Base-by-base conservation (phyloP, 169 alveolate genomes). In the Besnoitia besnoiti region DNA sequence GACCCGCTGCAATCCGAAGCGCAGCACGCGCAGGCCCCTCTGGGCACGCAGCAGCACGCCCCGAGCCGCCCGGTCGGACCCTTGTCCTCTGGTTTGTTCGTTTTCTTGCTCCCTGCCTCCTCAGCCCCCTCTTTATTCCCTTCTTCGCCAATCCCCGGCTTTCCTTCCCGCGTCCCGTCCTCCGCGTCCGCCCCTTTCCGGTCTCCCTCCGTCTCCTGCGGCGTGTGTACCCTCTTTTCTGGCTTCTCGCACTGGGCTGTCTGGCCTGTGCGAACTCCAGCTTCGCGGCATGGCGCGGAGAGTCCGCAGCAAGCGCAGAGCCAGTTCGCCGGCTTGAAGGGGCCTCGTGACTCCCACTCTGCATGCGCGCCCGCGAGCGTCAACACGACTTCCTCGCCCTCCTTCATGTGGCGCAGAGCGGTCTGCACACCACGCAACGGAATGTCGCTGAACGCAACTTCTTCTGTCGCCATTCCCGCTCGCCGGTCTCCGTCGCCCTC, bases 321-420 rank as follows among this genome's bases (percentile, higher is more conserved):
- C 67, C 67, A 55, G n/a, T 5, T 10, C 12, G 67, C 67, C 27
- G 24, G 67, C 7, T 21, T n/a, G 3, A n/a, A 19, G 1, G 67
- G 5, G 24, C 24, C 33, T n/a, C 12, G 67, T 0, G 67, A 1
- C 30, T 5, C 67, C 33, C 12, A n/a, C 27, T 55, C 33, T 0
- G 27, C 12, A n/a, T 67, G 80, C 80, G 19, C 42, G 44, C 80
- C 80, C 80, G 7, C 80, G 39, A 67, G 80, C 40, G 80, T 67
- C 80, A 67, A 16, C 44, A 67, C 44, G 30, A 5, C 24, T 42
- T 67, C 80, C 46, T 67, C 80, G 44, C 80, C 80, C 4, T 30
- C 21, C 80, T 67, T 67, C 80, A 67, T 30, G 80, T 67, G 80
- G 42, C 42, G 40, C 80, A 67, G 24, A 21, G 80, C 80, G 42